Conservation (phyloP, 2,329 filamentous ascomycete genomes). For the Paracoccidioides lutzii region DNA sequence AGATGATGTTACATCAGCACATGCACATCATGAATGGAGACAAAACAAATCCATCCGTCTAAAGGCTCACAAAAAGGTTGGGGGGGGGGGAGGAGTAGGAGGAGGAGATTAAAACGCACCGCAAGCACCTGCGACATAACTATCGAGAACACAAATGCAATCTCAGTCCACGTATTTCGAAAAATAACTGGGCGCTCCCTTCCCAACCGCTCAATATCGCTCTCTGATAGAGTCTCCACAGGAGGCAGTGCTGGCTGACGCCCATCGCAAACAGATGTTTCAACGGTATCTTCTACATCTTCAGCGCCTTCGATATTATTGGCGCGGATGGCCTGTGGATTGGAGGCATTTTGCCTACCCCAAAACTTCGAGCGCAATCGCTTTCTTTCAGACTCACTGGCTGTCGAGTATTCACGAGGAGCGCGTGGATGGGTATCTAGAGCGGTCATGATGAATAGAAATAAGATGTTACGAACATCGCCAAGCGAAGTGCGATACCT, state of each 20-base stretch:
- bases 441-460: neutral
- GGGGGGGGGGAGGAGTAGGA: too few relatives aligned
- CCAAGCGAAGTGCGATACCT: too few relatives aligned
- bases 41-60: too few relatives aligned
- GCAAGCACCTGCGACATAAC: conserved; percentile 51
- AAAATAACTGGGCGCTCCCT: conserved; percentile 49
- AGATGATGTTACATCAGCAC: neutral
- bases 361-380: neutral
- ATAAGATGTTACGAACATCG: too few relatives aligned
- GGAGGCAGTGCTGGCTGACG: neutral
- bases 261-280: neutral
- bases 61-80: neutral
- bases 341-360: neutral
- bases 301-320: neutral
- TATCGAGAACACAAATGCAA: conserved; percentile 50
- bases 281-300: neutral
- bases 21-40: neutral
- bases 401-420: neutral
- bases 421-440: neutral
- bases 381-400: neutral
- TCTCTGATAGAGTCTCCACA: neutral
- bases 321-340: neutral
- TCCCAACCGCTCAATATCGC: conserved; percentile 45
- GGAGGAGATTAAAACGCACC: conserved; percentile 23
- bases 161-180: conserved; percentile 40